Conservation (phyloP, 169 alveolate species). For the Cardiosporidium cionae region DNA sequence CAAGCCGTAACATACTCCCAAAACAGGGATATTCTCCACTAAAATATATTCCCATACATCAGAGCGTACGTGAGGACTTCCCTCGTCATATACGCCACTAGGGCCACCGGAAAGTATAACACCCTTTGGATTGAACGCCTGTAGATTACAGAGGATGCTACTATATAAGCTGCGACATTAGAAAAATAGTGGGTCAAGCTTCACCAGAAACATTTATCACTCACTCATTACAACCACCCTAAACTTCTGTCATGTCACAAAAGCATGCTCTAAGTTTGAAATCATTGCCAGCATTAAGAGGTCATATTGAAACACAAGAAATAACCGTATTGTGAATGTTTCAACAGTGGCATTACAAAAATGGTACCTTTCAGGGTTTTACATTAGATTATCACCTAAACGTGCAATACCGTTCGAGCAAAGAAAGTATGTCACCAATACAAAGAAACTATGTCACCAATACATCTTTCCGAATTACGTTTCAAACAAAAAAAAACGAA, state of each 20-base stretch:
- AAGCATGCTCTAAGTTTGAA: neutral
- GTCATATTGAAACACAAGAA: too few relatives aligned
- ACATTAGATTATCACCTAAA: too few relatives aligned
- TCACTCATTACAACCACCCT: neutral
- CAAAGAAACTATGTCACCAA: too few relatives aligned
- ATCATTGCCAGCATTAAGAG: neutral
- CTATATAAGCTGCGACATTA: neutral
- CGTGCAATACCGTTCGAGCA: too few relatives aligned
- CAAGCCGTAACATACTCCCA: slow-evolving; percentile 52
- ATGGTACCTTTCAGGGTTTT: too few relatives aligned
- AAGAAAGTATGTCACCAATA: too few relatives aligned
- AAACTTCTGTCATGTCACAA: neutral
- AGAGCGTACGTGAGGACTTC: slow-evolving; percentile 33
- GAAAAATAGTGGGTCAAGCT: neutral
- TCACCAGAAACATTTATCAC: neutral
- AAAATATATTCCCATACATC: slow-evolving; percentile 18
- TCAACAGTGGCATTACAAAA: too few relatives aligned
- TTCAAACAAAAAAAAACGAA: too few relatives aligned
- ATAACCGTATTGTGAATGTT: too few relatives aligned
- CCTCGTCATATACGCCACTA: slow-evolving; percentile 44
- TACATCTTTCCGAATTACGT: too few relatives aligned
- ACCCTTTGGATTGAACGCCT: slow-evolving; percentile 26
- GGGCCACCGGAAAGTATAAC: slow-evolving; percentile 54
- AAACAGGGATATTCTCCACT: slow-evolving; percentile 17
- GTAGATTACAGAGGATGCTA: slow-evolving; percentile 6